Base-by-base conservation (phyloP, 106 monocot species). In the Amphibolis antarctica region DNA sequence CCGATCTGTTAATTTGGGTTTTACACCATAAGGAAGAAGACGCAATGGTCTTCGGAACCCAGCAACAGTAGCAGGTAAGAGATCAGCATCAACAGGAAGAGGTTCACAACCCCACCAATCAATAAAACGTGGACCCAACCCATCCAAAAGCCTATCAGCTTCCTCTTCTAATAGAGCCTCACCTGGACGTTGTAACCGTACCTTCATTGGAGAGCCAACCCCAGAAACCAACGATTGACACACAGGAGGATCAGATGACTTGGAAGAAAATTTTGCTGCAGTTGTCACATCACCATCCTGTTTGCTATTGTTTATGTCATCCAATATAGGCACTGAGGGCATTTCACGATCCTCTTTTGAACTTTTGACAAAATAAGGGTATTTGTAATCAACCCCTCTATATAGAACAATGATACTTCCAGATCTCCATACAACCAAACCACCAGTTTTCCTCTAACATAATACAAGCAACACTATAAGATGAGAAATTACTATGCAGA, bases 61-160 rank as follows among this genome's bases (percentile, higher is more conserved):
- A 62, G 76, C 77, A 80, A 98, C 82, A 70, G 79, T 59, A 46
- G 84, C 70, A 59, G 98, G 87, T 67, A 98, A 77, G 23, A 91
- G 63, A 84, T 98, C 91, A 78, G 81, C 98, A 80, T 98, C 91
- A 60, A 98, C 65, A 25, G 98, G 98, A 56, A 78, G 58, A 60
- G 98, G 98, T 12, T 81, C 80, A 60, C 53, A 78, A n/a, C 87
- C 98, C 91, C 91, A 98, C 98, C 98, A 98, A 81, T 91, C 85
- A 69, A 51, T 71, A 75, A 91, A 91, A n/a, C 91, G 79, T 65
- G 87, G 90, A 47, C 98, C 98, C 63, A 98, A 59, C 55, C 98
- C 98, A 72, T 98, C 84, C 59, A 98, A 77, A 9, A 98, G 70
- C 30, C 44, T 42, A 47, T 91, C 87, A 67, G 80, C 79, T 79